Evolutionary conservation across 768 basidiomycete genomes (phyloP).

Genomic region (Suillus sp.): DNA sequence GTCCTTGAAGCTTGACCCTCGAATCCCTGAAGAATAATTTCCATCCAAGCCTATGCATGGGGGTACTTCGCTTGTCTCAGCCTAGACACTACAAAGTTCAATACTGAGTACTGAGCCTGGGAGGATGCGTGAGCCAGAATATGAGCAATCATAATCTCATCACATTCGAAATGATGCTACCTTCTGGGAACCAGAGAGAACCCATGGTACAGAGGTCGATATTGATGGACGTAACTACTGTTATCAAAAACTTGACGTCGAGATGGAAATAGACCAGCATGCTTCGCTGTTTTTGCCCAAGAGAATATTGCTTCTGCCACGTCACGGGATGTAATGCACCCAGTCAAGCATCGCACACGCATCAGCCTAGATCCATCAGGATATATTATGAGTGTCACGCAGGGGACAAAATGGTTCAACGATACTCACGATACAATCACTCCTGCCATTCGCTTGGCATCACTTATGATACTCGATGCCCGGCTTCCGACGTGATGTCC

Average conservation of each 20-base stretch:
- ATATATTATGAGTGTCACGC: not conserved
- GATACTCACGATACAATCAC: not conserved
- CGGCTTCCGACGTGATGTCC: not conserved
- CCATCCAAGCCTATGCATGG: not conserved
- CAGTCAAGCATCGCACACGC: not conserved
- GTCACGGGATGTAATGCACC: not conserved
- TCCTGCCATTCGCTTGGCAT: not conserved
- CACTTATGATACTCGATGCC: not conserved
- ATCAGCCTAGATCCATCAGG: not conserved
- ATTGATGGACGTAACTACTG: not conserved
- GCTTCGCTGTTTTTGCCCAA: not conserved
- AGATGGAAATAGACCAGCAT: not conserved
- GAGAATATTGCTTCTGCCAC: not conserved
- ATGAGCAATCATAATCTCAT: not conserved
- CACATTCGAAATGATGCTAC: not conserved
- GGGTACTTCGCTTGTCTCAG: not conserved
- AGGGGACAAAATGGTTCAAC: not conserved
- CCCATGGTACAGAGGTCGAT: not conserved
- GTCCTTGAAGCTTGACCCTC: not conserved
- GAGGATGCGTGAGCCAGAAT: not conserved
- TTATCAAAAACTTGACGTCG: not conserved
- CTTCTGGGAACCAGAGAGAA: not conserved
- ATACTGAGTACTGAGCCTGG: not conserved
- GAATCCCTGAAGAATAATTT: not conserved
- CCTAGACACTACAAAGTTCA: not conserved